A percentile compares a stretch with the other conserved stretches of the same genome.
Conservation (phyloP, 139 green algal species). For the Chlamydomonas schloesseri region DNA sequence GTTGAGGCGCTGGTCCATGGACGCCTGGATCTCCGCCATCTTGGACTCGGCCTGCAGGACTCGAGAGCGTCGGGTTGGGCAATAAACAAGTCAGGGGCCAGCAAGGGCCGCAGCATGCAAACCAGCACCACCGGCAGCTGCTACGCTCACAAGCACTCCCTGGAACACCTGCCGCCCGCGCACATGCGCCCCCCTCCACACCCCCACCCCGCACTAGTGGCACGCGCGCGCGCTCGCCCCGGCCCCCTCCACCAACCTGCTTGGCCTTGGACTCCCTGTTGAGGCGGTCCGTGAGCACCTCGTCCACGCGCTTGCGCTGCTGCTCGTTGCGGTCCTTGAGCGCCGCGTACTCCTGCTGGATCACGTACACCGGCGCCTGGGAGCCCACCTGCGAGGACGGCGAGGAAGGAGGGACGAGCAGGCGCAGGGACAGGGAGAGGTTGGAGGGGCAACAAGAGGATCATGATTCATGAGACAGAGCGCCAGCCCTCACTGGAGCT, state of each 20-base stretch:
- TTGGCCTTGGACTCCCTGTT: slow-evolving; percentile 71
- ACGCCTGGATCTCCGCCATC: slow-evolving; percentile 45
- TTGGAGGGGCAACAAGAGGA: background rate
- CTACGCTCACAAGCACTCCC: no score
- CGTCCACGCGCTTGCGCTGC: slow-evolving; percentile 68
- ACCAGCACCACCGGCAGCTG: no score
- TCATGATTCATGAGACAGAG: no score
- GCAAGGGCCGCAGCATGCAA: no score
- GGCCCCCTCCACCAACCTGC: slow-evolving; percentile 46
- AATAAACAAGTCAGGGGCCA: background rate
- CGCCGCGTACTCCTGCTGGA: slow-evolving; percentile 56
- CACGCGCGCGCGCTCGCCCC: no score
- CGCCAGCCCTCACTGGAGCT: no score
- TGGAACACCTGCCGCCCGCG: no score
- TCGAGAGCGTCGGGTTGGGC: no score
- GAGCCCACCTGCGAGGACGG: slow-evolving; percentile 63
- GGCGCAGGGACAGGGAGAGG: background rate
- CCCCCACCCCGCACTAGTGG: background rate
- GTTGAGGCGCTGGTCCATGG: slow-evolving; percentile 68
- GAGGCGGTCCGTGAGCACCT: slow-evolving; percentile 73
- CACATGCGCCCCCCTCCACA: background rate
- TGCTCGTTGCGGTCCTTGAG: slow-evolving; percentile 72
- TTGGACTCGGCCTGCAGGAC: slow-evolving; percentile 35
- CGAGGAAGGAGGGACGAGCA: background rate
- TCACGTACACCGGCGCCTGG: slow-evolving; percentile 66